phyloP scores from a whole-genome alignment of 139 green algal genomes.

The Micromonas commoda region DNA sequence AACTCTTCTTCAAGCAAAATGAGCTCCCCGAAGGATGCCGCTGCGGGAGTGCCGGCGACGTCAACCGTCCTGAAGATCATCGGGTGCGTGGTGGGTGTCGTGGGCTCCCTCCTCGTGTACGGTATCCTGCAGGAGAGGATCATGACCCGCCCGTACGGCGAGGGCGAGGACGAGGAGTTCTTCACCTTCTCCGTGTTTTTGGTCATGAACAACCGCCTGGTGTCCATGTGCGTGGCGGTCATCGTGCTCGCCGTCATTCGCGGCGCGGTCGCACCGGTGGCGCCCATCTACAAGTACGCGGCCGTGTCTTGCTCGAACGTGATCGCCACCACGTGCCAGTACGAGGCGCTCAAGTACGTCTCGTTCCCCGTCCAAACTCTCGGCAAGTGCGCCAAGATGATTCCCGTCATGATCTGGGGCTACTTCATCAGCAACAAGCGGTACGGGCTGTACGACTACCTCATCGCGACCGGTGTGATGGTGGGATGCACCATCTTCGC shows the following conservation, averaged over 20 bases:
- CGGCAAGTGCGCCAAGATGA: slow-evolving; percentile 93
- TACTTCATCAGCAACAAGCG: slow-evolving; percentile 77
- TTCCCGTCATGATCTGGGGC: slow-evolving; percentile 97
- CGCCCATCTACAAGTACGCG: slow-evolving; percentile 61
- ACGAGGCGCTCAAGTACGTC: slow-evolving; percentile 95
- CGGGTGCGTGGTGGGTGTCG: slow-evolving; percentile 46
- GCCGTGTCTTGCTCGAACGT: slow-evolving; percentile 84
- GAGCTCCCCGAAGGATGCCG: no score
- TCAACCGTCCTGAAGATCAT: background rate
- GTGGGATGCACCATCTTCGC: slow-evolving; percentile 80
- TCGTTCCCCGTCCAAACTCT: slow-evolving; percentile 86
- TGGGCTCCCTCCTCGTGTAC: slow-evolving; percentile 66
- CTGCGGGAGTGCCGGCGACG: background rate
- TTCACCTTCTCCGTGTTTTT: slow-evolving; percentile 88
- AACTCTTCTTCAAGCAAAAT: no score
- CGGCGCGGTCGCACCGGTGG: slow-evolving; percentile 26
- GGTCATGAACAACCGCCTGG: slow-evolving; percentile 82
- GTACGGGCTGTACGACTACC: slow-evolving; percentile 74
- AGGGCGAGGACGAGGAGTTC: slow-evolving; percentile 44
- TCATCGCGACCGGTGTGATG: slow-evolving; percentile 65
- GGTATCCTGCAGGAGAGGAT: slow-evolving; percentile 55
- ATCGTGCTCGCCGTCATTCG: slow-evolving; percentile 42
- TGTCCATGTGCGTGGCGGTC: slow-evolving; percentile 55
- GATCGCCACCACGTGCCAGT: slow-evolving; percentile 93
- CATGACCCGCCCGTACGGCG: slow-evolving; percentile 29